These are phyloP conservation scores for Beauveria sp. DNA, from an alignment of 2,329 filamentous ascomycete species.

Conservation along the genomic window DNA sequence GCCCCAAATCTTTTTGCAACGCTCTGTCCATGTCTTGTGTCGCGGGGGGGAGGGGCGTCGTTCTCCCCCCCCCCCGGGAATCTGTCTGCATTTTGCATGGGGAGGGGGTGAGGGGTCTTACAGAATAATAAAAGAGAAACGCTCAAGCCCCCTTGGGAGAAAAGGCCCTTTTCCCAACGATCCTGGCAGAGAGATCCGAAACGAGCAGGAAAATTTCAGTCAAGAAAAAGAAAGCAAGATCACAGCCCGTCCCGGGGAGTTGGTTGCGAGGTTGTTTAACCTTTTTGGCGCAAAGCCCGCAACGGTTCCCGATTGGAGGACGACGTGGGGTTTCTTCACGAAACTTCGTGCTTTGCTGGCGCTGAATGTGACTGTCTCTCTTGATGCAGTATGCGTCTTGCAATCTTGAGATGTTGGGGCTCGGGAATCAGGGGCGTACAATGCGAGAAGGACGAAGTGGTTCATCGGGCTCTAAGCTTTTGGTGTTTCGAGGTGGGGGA, in stretches of 20 bases:
- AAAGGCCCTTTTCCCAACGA: not conserved
- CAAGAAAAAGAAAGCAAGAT: not conserved
- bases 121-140: slow-evolving; percentile 9
- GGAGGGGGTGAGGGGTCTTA: not conserved
- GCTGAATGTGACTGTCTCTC: not conserved
- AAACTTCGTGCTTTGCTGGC: not conserved
- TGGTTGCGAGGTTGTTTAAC: not conserved
- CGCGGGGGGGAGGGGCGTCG: not conserved
- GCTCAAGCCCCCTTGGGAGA: not conserved
- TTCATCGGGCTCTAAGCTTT: not conserved
- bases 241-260: not conserved
- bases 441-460: not conserved
- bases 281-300: not conserved
- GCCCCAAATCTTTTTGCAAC: not conserved
- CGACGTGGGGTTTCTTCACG: not conserved
- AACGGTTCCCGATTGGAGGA: slow-evolving; percentile 2
- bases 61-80: not conserved
- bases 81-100: not conserved
- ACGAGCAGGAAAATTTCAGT: not conserved
- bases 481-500: slow-evolving; percentile 3
- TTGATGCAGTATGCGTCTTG: not conserved
- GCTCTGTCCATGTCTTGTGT: slow-evolving; percentile 6
- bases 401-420: not conserved
- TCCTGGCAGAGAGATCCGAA: not conserved
- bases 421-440: not conserved